A percentile compares a stretch with the other conserved stretches of the same genome.
Conservation (phyloP, 805 yeast species). For the Candida sphagnicola region DNA sequence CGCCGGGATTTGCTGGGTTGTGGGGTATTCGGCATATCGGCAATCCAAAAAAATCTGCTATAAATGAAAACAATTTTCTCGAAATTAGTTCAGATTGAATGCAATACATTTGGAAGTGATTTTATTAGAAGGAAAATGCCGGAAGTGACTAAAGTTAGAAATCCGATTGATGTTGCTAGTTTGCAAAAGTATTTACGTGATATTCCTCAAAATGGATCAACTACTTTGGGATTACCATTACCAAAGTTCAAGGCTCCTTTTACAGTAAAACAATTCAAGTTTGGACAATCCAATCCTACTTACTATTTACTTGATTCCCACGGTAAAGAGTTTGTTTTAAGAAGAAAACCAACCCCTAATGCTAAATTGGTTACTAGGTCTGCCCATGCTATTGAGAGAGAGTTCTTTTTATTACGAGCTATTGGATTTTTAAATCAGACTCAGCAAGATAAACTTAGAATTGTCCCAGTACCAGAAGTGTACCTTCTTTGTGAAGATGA, state of each 20-base stretch:
- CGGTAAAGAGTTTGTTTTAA: constrained; percentile 42
- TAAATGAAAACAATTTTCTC: no score
- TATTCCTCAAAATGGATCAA: constrained; percentile 10
- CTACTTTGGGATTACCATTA: constrained; percentile 20
- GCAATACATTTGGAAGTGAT: no score
- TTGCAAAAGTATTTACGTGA: constrained; percentile 20
- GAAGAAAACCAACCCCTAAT: constrained; percentile 55
- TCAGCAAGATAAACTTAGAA: constrained; percentile 6
- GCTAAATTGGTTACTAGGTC: constrained; percentile 47
- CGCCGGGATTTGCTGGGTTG: not conserved
- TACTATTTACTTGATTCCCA: constrained; percentile 43
- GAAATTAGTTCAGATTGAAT: no score
- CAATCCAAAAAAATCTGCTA: not conserved
- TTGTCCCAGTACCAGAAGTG: constrained; percentile 55
- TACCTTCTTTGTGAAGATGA: constrained; percentile 55
- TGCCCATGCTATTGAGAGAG: constrained; percentile 64
- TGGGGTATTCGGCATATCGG: not conserved
- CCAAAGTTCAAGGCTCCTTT: constrained; percentile 26
- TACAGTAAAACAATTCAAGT: constrained; percentile 47
- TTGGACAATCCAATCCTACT: constrained; percentile 65
- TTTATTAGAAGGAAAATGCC: constrained; percentile 1
- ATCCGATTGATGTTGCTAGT: constrained; percentile 22
- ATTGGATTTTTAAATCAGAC: constrained; percentile 26
- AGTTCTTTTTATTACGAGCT: constrained; percentile 46
- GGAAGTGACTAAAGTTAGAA: constrained; percentile 30